Percentiles rank a stretch among this genome's conserved stretches.
Conservation (phyloP, 208 protist genomes). For the Wallacemonas sp. region DNA sequence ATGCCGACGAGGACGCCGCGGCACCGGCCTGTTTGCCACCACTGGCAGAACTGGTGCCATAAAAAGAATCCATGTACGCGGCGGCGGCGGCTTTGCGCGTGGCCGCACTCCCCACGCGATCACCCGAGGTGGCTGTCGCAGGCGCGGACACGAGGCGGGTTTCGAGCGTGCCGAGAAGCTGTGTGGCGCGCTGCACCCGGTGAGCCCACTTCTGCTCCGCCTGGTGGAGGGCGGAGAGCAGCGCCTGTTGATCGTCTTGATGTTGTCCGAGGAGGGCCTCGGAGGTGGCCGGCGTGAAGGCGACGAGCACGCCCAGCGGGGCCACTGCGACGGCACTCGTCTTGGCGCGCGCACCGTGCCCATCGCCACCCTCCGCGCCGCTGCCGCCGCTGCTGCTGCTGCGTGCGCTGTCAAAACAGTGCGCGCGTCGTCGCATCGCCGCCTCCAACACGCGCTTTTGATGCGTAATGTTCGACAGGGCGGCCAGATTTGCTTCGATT, state of each 20-base stretch:
- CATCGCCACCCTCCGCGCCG: no score
- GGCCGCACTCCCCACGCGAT: not conserved
- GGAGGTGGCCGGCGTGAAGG: slow-evolving; percentile 34
- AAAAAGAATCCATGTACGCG: slow-evolving; percentile 12
- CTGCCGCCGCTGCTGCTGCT: no score
- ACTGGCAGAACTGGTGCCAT: not conserved
- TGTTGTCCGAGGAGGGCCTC: slow-evolving; percentile 65
- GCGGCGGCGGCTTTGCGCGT: slow-evolving; percentile 15
- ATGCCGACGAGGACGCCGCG: no score
- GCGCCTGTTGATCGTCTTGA: slow-evolving; percentile 44
- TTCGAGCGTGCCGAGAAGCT: slow-evolving; percentile 26
- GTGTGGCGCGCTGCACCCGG: slow-evolving; percentile 18
- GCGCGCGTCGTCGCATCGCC: slow-evolving; percentile 38
- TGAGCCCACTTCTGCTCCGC: slow-evolving; percentile 56
- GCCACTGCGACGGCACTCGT: slow-evolving; percentile 24
- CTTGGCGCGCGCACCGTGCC: not conserved
- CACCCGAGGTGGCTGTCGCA: not conserved
- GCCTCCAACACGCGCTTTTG: slow-evolving; percentile 48
- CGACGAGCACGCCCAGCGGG: slow-evolving; percentile 58
- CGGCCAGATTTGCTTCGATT: slow-evolving; percentile 43
- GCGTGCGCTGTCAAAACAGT: slow-evolving; percentile 31
- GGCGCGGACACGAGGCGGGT: not conserved
- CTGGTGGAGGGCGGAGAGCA: slow-evolving; percentile 44
- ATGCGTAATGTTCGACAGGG: slow-evolving; percentile 52
- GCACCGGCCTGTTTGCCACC: no score